Conservation (phyloP, 352 stramenopile species). For the Globisporangium cederbergense region DNA sequence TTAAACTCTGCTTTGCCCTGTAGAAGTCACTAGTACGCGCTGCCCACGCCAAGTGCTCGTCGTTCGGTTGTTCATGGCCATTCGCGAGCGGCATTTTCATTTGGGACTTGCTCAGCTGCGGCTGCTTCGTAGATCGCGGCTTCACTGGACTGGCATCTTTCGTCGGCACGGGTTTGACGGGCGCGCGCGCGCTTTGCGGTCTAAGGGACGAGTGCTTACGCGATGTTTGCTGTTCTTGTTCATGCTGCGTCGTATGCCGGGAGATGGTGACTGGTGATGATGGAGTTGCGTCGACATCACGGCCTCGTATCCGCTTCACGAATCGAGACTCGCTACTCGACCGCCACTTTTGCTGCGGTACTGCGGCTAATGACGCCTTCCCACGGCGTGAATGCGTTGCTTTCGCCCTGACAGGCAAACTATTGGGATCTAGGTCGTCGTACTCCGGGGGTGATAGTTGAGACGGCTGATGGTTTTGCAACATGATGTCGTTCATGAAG, state of each 20-base stretch:
- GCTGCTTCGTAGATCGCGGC: not conserved
- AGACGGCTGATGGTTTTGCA: slow-evolving; percentile 19
- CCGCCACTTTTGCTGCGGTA: not conserved
- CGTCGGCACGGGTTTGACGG: not conserved
- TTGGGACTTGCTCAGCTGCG: not conserved
- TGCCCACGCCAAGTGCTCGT: slow-evolving; percentile 55
- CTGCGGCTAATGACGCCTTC: not conserved
- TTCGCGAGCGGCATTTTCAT: slow-evolving; percentile 13
- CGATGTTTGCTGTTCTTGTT: slow-evolving; percentile 14
- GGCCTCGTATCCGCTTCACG: slow-evolving; percentile 13
- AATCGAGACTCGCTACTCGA: slow-evolving; percentile 16
- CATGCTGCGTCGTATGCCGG: slow-evolving; percentile 18
- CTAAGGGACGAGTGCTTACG: not conserved
- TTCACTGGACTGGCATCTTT: not conserved
- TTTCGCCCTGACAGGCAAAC: not conserved
- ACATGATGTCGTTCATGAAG: slow-evolving; percentile 47
- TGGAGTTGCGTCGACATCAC: not conserved
- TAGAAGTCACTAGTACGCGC: slow-evolving; percentile 57
- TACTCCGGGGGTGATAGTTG: slow-evolving; percentile 8
- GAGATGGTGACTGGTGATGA: not conserved
- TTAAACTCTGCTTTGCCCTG: slow-evolving; percentile 6
- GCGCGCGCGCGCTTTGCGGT: not conserved
- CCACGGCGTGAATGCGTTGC: not conserved
- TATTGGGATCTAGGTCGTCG: not conserved
- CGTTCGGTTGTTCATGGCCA: slow-evolving; percentile 17